Percentiles rank a stretch among this genome's conserved stretches.
Conservation (phyloP, 495 filamentous ascomycete species). For the Talaromyces adpressus region DNA sequence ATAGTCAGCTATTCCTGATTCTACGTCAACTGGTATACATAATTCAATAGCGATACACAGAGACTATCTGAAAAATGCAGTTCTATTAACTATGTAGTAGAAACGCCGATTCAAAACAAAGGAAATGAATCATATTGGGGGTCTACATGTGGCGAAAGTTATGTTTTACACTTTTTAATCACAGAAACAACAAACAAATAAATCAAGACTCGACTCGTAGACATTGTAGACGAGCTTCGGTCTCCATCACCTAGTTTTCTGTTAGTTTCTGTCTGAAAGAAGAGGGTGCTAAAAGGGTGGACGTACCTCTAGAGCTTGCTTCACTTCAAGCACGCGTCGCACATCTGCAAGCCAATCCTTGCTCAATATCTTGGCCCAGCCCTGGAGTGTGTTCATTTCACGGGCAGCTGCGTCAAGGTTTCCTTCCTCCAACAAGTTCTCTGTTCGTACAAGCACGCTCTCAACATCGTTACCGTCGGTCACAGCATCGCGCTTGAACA, state of each 20-base stretch:
- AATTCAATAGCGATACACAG: neutral
- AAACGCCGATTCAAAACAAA: slow-evolving; percentile 12
- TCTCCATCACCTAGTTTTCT: slow-evolving; percentile 36
- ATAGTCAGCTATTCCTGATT: neutral
- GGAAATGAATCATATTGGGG: slow-evolving; percentile 24
- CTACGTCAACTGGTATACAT: no score
- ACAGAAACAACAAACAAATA: neutral
- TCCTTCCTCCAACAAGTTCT: slow-evolving; percentile 84
- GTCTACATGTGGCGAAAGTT: slow-evolving; percentile 8
- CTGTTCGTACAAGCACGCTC: slow-evolving; percentile 81
- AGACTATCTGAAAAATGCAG: neutral
- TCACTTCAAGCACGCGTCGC: slow-evolving; percentile 82
- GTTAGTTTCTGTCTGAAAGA: neutral
- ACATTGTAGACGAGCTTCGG: slow-evolving; percentile 43
- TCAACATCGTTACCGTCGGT: slow-evolving; percentile 88
- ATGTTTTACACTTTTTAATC: slow-evolving; percentile 6
- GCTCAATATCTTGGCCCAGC: slow-evolving; percentile 91
- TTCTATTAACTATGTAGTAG: neutral
- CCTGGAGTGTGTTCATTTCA: slow-evolving; percentile 86
- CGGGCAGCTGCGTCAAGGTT: slow-evolving; percentile 83
- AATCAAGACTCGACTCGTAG: slow-evolving; percentile 35
- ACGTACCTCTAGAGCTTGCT: slow-evolving; percentile 89
- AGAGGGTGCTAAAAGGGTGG: neutral
- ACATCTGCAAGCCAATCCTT: slow-evolving; percentile 89
- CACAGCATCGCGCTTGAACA: slow-evolving; percentile 90